Conservation (phyloP, 345 rosid genomes). For the Eucalyptus cloeziana region DNA sequence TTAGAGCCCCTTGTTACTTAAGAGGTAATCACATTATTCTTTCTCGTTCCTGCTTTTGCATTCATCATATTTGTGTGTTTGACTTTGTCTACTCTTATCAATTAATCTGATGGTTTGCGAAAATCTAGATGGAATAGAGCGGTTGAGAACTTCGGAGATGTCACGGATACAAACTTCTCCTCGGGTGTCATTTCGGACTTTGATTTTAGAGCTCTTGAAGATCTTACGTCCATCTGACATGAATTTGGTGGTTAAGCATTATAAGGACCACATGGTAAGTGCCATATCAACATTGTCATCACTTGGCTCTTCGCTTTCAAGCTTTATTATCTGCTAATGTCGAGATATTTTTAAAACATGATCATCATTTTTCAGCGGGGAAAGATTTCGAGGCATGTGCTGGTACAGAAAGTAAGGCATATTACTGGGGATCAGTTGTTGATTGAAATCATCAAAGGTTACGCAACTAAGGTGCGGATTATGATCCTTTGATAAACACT, state of each 20-base stretch:
- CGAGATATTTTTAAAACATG: background rate
- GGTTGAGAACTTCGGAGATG: constrained; percentile 1
- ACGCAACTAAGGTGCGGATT: constrained; percentile 28
- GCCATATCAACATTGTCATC: background rate
- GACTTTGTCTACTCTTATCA: background rate
- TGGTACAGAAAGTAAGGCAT: constrained; percentile 42
- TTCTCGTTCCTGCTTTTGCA: background rate
- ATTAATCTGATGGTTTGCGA: background rate
- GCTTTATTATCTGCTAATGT: background rate
- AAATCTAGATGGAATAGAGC: constrained; percentile 11
- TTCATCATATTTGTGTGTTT: background rate
- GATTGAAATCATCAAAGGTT: constrained; percentile 52
- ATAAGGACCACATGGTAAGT: constrained; percentile 43
- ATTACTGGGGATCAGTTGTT: constrained; percentile 64
- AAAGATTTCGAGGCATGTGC: constrained; percentile 48
- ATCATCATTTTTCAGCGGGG: constrained; percentile 21
- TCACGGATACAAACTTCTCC: constrained; percentile 44
- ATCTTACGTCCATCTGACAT: constrained; percentile 34
- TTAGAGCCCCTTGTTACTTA: constrained; percentile 1
- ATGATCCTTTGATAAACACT: background rate
- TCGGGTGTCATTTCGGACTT: constrained; percentile 69
- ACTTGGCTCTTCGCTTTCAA: background rate
- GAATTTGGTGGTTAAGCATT: constrained; percentile 28
- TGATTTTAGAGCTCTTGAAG: constrained; percentile 47
- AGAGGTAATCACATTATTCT: background rate